Evolutionary conservation across 495 filamentous ascomycete species (phyloP), one percentile per base, ranked within the genome.

Genomic region (Penicillium antarcticum): DNA sequence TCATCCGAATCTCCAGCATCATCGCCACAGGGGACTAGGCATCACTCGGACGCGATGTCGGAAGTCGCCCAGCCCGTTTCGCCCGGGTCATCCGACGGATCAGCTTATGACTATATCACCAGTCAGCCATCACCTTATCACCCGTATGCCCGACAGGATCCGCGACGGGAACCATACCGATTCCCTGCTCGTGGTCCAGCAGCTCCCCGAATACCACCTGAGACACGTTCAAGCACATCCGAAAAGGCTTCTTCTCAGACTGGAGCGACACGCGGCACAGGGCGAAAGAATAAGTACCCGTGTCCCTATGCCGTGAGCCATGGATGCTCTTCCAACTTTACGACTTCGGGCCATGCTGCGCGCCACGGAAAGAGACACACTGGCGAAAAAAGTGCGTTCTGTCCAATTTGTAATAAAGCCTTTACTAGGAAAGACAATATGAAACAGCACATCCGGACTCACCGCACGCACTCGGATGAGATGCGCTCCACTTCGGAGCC

Each of bases 371-470:
- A 96, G 66, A 96, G 95, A 62, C 92, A 97, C 71, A 96, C 92
- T 0, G 92, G 90, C 19, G 91, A 96, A 73, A 97, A 97, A 72
- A 89, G 87, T 39, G 91, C 95, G 17, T 79, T 83, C 42, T 97
- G 92, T 70, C 86, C 88, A 0, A 90, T 87, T 49, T 97, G 92
- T 75, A 81, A 86, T 66, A 96, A 96, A 70, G 89, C 89, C 42
- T 97, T 97, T 63, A 96, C 94, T 5, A 84, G 92, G 38, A 91
- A 94, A 62, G 92, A 97, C 72, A 97, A 97, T 71, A 97, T 97
- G 89, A 96, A 96, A 76, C 92, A 97, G 60, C 92, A 97, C 62
- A 85, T 90, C 44, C 83, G 92, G 40, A 97, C 94, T 1, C 92
- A 97, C 67, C 69, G 70, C 31, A 70, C 66, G 0, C 67, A 70